Conservation (phyloP, 2,329 filamentous ascomycete genomes). For the Coleophoma crateriformis region DNA sequence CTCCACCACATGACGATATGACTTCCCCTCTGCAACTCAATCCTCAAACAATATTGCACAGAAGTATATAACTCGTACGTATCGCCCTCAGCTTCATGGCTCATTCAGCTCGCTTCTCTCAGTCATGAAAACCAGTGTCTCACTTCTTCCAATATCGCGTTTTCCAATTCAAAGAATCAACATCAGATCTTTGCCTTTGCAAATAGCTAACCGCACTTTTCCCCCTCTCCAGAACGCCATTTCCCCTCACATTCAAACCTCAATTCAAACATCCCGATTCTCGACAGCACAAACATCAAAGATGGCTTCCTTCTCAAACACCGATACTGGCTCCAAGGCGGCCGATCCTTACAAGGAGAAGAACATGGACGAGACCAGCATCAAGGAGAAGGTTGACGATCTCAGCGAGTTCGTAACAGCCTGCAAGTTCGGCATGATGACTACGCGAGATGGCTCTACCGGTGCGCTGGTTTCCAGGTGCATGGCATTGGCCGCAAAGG, state of each 20-base stretch:
- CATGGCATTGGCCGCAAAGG: constrained; percentile 79
- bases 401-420: constrained; percentile 64
- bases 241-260: constrained; percentile 1
- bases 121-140: neutral
- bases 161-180: neutral
- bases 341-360: constrained; percentile 73
- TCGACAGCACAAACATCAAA: neutral
- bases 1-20: neutral
- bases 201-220: constrained; percentile 1
- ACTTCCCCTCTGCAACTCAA: neutral
- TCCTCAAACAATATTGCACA: neutral
- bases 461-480: constrained; percentile 72
- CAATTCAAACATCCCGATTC: neutral
- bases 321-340: constrained; percentile 54
- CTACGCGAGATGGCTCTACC: constrained; percentile 61
- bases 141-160: neutral
- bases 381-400: constrained; percentile 73
- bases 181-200: constrained; percentile 3
- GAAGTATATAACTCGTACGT: neutral
- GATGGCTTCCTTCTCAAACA: constrained; percentile 45
- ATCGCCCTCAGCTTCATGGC: neutral
- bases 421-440: constrained; percentile 86
- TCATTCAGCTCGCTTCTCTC: neutral
- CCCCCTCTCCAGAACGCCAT: constrained; percentile 3
- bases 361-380: constrained; percentile 58